Evolutionary conservation across 176 grass and related monocot genomes (phyloP), one percentile per base, ranked within the genome.

Genomic region (Chrysopogon serrulatus): DNA sequence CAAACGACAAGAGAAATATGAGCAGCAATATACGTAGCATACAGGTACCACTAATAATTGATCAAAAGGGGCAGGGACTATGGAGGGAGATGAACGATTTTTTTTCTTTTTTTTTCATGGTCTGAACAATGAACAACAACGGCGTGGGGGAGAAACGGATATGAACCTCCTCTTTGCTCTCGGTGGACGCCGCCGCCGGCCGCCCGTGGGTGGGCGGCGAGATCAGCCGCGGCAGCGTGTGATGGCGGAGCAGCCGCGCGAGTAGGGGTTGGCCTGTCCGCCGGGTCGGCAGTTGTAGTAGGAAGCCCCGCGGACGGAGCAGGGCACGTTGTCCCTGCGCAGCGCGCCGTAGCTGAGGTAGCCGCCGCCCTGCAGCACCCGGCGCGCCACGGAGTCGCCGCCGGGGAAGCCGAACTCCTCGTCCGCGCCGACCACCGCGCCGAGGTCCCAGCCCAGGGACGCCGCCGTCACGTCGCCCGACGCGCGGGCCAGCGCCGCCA

Each of bases 201-300:
- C n/a, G n/a, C n/a, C n/a, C n/a, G n/a, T n/a, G 45, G 1, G 43
- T 13, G 14, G 5, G 4, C 3, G 76, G 6, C 3, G 21, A 27
- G 33, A 14, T 88, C 77, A 91, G 56, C 83, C 68, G 84, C 91
- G 91, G 89, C 94, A 97, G n/a, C 78, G 73, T 3, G 89, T 86
- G 87, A 94, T 91, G 77, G 84, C 74, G 62, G 76, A 83, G 82
- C 91, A 97, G 16, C 94, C 87, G 68, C 91, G 89, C 35, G 32
- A 45, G 85, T 97, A 94, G 40, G 94, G 94, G 76, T 97, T 92
- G 62, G 74, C 85, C 44, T 82, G 65, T 0, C 48, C 91, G 8
- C 91, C 89, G 15, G 79, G 78, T 16, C 60, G 86, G 87, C 91
- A 97, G 91, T 97, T 97, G 91, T 97, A 97, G 94, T 97, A 92